phyloP scores from a whole-genome alignment of 2,329 filamentous ascomycete genomes.

The Rutstroemia sydowiana region DNA sequence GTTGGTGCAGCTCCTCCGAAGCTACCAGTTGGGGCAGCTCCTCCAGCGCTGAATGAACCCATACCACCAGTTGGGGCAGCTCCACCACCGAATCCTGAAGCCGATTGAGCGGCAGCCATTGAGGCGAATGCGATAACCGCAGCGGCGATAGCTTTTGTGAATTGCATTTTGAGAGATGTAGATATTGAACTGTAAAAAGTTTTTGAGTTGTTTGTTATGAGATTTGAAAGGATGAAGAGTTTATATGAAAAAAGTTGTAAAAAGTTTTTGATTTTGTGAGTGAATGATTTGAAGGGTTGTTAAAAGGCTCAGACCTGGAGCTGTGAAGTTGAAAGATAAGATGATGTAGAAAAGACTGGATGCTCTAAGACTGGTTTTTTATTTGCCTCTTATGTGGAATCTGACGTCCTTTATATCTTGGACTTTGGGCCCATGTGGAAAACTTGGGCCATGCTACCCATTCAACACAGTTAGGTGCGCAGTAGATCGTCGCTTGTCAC shows the following conservation, averaged over 20 bases:
- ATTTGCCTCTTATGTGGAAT: background rate
- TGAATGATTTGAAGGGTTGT: conserved; percentile 1
- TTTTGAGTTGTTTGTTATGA: background rate
- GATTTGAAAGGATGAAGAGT: background rate
- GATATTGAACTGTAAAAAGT: background rate
- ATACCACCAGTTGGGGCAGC: background rate
- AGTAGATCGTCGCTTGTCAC: background rate
- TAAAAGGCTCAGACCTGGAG: conserved; percentile 8
- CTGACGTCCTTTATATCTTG: background rate
- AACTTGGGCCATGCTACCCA: background rate
- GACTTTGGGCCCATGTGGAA: no score
- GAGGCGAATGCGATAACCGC: conserved; percentile 1
- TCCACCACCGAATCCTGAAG: background rate
- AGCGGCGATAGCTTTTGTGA: conserved; percentile 3
- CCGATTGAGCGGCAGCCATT: background rate
- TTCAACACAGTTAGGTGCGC: background rate
- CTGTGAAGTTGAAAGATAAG: background rate
- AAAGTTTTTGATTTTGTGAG: background rate
- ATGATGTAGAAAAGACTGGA: conserved; percentile 4
- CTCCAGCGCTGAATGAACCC: background rate
- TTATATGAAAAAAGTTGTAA: background rate
- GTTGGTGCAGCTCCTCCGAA: background rate
- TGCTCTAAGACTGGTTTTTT: conserved; percentile 4
- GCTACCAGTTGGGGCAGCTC: background rate
- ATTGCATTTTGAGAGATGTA: background rate